Percentiles rank a stretch among this genome's conserved stretches.
These are phyloP conservation scores for Wickerhamiella hasegawae DNA, from an alignment of 805 yeast genomes.

Conservation along the genomic window DNA sequence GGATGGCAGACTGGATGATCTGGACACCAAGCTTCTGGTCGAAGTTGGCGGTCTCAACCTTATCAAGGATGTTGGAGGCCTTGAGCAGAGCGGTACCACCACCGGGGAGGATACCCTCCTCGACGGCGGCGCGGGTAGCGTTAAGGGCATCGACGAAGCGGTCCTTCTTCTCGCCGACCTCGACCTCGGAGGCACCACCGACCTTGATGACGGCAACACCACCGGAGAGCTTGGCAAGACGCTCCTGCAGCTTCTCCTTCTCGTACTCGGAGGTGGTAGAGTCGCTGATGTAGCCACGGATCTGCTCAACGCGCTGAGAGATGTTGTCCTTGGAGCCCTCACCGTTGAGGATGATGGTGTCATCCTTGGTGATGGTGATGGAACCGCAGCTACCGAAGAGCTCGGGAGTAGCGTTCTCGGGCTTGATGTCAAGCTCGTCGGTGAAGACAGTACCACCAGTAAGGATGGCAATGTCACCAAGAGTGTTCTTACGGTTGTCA, in stretches of 20 bases:
- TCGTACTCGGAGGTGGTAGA: constrained; percentile 71
- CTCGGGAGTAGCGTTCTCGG: constrained; percentile 83
- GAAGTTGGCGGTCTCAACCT: constrained; percentile 65
- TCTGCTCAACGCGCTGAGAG: constrained; percentile 81
- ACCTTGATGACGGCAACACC: constrained; percentile 98
- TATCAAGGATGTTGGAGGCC: constrained; percentile 65
- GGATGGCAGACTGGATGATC: constrained; percentile 80
- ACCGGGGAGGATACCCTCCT: constrained; percentile 97
- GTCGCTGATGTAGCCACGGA: constrained; percentile 64
- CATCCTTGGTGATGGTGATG: constrained; percentile 85
- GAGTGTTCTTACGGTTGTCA: constrained; percentile 91
- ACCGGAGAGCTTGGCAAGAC: constrained; percentile 90
- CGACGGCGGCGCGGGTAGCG: constrained; percentile 98
- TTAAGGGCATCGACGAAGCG: constrained; percentile 96
- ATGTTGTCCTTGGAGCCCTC: constrained; percentile 73
- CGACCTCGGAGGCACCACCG: constrained; percentile 94
- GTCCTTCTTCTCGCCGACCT: constrained; percentile 99
- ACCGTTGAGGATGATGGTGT: constrained; percentile 86
- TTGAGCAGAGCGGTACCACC: constrained; percentile 97
- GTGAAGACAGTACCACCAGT: constrained; percentile 83
- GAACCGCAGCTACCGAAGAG: constrained; percentile 86
- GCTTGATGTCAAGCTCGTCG: constrained; percentile 89
- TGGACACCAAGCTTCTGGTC: constrained; percentile 95
- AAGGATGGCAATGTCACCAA: constrained; percentile 88
- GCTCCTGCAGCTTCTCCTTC: constrained; percentile 90